phyloP scores from a whole-genome alignment of 2,329 filamentous ascomycete genomes.

The Cryoendolithus antarcticus region DNA sequence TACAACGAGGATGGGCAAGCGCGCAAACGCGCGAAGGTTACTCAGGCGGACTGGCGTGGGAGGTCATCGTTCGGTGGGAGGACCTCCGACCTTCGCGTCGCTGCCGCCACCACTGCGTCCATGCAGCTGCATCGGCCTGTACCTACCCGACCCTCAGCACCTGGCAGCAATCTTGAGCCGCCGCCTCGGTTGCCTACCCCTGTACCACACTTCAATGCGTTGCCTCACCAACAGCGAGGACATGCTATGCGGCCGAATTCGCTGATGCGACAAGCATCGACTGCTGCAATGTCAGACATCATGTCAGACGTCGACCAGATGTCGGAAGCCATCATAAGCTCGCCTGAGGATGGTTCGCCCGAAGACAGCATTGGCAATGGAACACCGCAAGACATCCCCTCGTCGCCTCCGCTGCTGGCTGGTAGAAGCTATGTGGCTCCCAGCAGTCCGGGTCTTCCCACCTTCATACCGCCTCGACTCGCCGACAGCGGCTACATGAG shows the following conservation, averaged over 20 bases:
- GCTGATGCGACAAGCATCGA: conserved; percentile 19
- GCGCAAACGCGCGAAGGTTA: conserved; percentile 71
- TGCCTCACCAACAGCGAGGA: conserved; percentile 17
- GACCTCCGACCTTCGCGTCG: conserved; percentile 64
- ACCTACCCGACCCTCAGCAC: conserved; percentile 36
- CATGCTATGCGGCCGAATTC: conserved; percentile 17
- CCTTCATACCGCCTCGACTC: conserved; percentile 27
- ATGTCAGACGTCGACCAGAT: conserved; percentile 20
- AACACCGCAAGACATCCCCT: conserved; percentile 73
- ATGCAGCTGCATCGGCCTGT: conserved; percentile 73
- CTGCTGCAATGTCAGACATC: conserved; percentile 16
- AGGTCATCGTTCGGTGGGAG: conserved; percentile 59
- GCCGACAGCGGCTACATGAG: conserved; percentile 72
- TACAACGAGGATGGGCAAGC: conserved; percentile 41
- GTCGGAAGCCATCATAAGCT: conserved; percentile 33
- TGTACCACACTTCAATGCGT: conserved; percentile 42
- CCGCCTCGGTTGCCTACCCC: conserved; percentile 68
- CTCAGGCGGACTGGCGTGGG: conserved; percentile 58
- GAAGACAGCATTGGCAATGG: conserved; percentile 36
- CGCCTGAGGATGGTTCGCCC: conserved; percentile 37
- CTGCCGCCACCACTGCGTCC: conserved; percentile 80
- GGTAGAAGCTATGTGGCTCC: conserved; percentile 33
- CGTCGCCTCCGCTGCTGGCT: conserved; percentile 75
- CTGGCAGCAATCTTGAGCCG: conserved; percentile 51
- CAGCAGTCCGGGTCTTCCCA: conserved; percentile 63